Evolutionary conservation across 2,329 filamentous ascomycete genomes (phyloP).

Genomic region (Ceratocystis variospora): DNA sequence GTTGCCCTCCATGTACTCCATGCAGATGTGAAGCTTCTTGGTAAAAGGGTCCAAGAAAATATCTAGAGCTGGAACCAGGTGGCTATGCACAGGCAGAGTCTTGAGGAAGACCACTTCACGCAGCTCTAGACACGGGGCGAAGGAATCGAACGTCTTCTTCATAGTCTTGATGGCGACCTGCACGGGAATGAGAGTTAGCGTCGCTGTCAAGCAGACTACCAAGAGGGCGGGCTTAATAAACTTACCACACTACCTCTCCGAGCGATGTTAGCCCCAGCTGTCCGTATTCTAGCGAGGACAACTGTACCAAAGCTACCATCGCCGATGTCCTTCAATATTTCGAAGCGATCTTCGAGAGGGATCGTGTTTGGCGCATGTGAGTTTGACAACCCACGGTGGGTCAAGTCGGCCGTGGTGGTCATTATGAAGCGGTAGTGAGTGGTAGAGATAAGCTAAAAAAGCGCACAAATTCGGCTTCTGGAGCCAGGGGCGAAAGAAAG

Average conservation of each 20-base stretch:
- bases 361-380: slow-evolving; percentile 38
- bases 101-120: slow-evolving; percentile 94
- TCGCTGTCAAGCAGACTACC: neutral
- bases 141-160: slow-evolving; percentile 98
- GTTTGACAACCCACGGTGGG: slow-evolving; percentile 51
- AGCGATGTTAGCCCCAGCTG: slow-evolving; percentile 76
- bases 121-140: slow-evolving; percentile 77
- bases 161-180: slow-evolving; percentile 99
- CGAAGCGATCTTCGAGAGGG: slow-evolving; percentile 83
- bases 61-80: slow-evolving; percentile 92
- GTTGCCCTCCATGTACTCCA: slow-evolving; percentile 99
- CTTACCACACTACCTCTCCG: slow-evolving; percentile 84
- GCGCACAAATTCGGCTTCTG: slow-evolving; percentile 19
- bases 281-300: slow-evolving; percentile 77
- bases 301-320: slow-evolving; percentile 98
- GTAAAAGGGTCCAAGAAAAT: slow-evolving; percentile 95
- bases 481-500: slow-evolving; percentile 11
- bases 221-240: slow-evolving; percentile 20
- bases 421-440: slow-evolving; percentile 1
- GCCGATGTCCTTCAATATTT: slow-evolving; percentile 94
- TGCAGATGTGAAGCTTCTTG: slow-evolving; percentile 92
- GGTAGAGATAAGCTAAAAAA: slow-evolving; percentile 15
- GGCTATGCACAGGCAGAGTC: slow-evolving; percentile 72
- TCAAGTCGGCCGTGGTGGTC: slow-evolving; percentile 45
- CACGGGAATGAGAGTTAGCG: slow-evolving; percentile 12